phyloP scores from a whole-genome alignment of 768 basidiomycete species.

The Cystobasidium tubakii region DNA sequence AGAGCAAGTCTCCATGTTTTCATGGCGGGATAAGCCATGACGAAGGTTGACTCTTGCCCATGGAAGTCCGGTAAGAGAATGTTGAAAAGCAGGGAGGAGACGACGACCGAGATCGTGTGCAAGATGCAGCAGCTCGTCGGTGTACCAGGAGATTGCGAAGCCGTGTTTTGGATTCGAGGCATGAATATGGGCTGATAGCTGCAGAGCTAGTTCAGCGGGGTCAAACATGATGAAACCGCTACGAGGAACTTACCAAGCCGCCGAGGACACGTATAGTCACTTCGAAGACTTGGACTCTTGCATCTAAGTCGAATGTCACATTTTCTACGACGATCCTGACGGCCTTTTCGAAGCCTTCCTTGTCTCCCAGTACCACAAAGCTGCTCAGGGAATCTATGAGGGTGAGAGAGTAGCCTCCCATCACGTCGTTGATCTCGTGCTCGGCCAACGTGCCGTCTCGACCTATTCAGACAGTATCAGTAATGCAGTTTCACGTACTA shows the following conservation, averaged over 20 bases:
- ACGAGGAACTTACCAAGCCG: constrained; percentile 55
- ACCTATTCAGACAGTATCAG: constrained; percentile 32
- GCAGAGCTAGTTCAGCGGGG: constrained; percentile 5
- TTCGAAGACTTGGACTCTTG: constrained; percentile 97
- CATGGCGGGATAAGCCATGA: constrained; percentile 67
- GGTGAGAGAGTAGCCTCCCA: constrained; percentile 64
- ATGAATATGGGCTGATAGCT: constrained; percentile 69
- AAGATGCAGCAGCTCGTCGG: constrained; percentile 63
- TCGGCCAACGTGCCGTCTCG: constrained; percentile 55
- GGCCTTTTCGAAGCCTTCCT: constrained; percentile 71
- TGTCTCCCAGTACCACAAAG: constrained; percentile 73
- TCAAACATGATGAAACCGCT: neutral
- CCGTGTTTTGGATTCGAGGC: constrained; percentile 43
- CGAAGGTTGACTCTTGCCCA: constrained; percentile 86
- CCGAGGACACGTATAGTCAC: constrained; percentile 91
- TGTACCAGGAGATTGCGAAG: constrained; percentile 61
- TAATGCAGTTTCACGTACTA: no score
- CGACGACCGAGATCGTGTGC: constrained; percentile 82
- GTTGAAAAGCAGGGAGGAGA: constrained; percentile 74
- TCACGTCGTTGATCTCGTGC: constrained; percentile 79
- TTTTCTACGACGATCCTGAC: constrained; percentile 71
- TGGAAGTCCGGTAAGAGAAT: constrained; percentile 84
- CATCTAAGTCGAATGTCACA: constrained; percentile 87
- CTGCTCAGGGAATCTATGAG: constrained; percentile 67
- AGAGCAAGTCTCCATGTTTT: constrained; percentile 78